These are phyloP conservation scores for Pseudopyrenochaeta lycopersici DNA, from an alignment of 2,329 filamentous ascomycete species.

Conservation along the genomic window DNA sequence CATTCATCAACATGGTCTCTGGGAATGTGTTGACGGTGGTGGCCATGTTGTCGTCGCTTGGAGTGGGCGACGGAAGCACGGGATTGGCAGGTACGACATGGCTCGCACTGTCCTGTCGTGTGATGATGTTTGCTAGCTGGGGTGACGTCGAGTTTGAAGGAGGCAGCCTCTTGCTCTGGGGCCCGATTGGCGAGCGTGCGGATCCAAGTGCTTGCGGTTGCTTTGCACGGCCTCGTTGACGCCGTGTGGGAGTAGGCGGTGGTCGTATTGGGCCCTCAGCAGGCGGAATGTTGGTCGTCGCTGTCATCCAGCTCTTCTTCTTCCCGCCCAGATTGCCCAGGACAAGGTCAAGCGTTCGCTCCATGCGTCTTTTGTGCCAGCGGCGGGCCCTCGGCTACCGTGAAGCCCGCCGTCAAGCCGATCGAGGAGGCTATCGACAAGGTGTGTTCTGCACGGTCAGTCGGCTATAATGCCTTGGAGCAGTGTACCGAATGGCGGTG, in stretches of 20 bases:
- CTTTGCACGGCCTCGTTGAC: slow-evolving; percentile 22
- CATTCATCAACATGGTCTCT: not conserved
- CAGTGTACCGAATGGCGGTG: slow-evolving; percentile 12
- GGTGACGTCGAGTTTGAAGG: slow-evolving; percentile 47
- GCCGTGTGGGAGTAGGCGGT: not conserved
- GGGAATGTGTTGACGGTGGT: not conserved
- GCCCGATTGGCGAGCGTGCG: slow-evolving; percentile 8
- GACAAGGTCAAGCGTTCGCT: slow-evolving; percentile 35
- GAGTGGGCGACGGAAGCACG: slow-evolving; percentile 69
- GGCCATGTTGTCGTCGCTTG: slow-evolving; percentile 62
- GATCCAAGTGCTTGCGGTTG: slow-evolving; percentile 1
- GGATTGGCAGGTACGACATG: slow-evolving; percentile 23
- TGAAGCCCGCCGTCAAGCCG: slow-evolving; percentile 1
- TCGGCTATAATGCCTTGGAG: slow-evolving; percentile 8
- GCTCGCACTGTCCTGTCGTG: slow-evolving; percentile 4
- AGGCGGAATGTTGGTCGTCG: not conserved
- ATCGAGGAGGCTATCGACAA: not conserved
- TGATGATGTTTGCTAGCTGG: slow-evolving; percentile 39
- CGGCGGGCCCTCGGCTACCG: slow-evolving; percentile 13
- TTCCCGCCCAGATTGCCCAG: slow-evolving; percentile 42
- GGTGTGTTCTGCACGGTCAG: not conserved
- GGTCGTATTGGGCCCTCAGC: not conserved
- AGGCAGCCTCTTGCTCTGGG: slow-evolving; percentile 20
- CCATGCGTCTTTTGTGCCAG: slow-evolving; percentile 19
- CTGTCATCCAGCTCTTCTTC: slow-evolving; percentile 45